Evolutionary conservation across 140 eudicot species (phyloP).

Genomic region (Erigeron philadelphicus): DNA sequence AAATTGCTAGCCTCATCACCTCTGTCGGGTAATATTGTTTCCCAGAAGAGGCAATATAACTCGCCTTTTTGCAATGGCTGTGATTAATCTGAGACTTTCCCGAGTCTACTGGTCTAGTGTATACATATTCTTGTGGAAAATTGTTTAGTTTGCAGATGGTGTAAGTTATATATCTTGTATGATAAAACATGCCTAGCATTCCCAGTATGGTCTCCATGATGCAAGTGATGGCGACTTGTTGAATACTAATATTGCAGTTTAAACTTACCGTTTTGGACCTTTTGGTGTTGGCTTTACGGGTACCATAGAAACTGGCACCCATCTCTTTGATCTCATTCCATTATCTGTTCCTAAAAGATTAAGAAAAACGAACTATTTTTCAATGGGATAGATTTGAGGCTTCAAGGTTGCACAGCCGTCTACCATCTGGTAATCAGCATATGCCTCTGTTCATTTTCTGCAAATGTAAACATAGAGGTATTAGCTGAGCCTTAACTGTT

Average conservation of each 20-base stretch:
- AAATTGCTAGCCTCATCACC: background rate
- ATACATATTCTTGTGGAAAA: background rate
- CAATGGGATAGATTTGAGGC: slow-evolving; percentile 29
- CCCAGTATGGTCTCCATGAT: background rate
- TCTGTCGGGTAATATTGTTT: background rate
- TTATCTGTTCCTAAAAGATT: slow-evolving; percentile 21
- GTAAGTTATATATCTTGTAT: background rate
- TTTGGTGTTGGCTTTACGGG: background rate
- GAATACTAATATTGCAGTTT: background rate
- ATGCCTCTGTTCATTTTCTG: slow-evolving; percentile 29
- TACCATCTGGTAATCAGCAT: background rate
- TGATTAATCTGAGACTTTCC: background rate
- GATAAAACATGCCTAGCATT: background rate
- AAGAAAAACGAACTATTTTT: slow-evolving; percentile 41
- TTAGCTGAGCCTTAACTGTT: slow-evolving; percentile 30
- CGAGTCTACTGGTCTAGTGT: background rate
- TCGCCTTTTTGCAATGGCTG: background rate
- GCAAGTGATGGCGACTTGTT: background rate
- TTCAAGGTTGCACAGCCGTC: slow-evolving; percentile 12
- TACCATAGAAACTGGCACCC: background rate
- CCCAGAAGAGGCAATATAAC: background rate
- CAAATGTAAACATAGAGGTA: slow-evolving; percentile 42
- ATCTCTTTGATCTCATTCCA: background rate
- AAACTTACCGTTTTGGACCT: slow-evolving; percentile 24
- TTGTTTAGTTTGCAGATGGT: background rate